Percentiles rank a stretch among this genome's conserved stretches.
Evolutionary conservation across 2,329 filamentous ascomycete genomes (phyloP).

Genomic region (Chaetothyriales sp.): DNA sequence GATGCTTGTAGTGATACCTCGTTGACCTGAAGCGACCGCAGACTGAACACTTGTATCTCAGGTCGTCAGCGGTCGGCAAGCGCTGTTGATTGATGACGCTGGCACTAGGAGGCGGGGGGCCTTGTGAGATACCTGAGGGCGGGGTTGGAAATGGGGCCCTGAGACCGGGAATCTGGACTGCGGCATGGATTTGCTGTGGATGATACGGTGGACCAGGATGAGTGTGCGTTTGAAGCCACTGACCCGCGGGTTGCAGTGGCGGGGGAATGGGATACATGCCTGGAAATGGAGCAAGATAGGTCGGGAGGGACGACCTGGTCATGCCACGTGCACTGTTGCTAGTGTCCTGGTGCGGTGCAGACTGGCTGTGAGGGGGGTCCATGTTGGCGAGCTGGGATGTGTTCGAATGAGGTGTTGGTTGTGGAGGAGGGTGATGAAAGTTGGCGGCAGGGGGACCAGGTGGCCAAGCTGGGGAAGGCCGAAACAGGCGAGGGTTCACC

Average conservation of each 20-base stretch:
- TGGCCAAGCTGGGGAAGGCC: conserved; percentile 2
- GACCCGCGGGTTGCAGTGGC: not conserved
- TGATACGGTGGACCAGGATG: not conserved
- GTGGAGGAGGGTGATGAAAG: not conserved
- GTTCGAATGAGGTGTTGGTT: not conserved
- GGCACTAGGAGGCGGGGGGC: not conserved
- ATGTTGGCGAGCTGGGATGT: not conserved
- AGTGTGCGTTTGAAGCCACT: not conserved
- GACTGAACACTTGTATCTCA: conserved; percentile 16
- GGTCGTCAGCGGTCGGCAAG: conserved; percentile 3
- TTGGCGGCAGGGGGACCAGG: not conserved
- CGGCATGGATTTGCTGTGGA: not conserved
- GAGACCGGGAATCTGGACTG: not conserved
- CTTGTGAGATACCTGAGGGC: not conserved
- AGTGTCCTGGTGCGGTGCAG: not conserved
- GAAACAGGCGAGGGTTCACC: not conserved
- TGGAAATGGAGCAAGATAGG: not conserved
- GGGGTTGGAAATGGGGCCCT: not conserved
- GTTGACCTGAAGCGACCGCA: conserved; percentile 17
- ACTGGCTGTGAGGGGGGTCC: not conserved
- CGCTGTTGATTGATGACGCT: not conserved
- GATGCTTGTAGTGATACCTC: conserved; percentile 16
- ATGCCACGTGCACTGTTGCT: not conserved
- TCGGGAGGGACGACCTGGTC: not conserved
- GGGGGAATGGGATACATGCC: not conserved